phyloP scores from a whole-genome alignment of 257 asterid genomes.

The Penstemon barbatus region DNA sequence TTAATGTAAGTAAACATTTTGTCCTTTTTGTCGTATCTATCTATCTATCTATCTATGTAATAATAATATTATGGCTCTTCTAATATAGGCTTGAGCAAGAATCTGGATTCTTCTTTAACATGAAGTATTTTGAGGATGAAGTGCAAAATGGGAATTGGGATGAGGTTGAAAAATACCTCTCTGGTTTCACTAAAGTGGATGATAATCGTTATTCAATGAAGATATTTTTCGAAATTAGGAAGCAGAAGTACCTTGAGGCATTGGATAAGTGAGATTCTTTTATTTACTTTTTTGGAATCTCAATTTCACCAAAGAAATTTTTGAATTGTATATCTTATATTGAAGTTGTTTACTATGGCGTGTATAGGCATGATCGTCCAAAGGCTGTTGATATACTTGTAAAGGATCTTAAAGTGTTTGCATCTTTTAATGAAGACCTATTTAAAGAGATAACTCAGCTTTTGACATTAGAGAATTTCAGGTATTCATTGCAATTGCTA shows the following conservation, averaged over 20 bases:
- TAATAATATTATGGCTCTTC: constrained; percentile 27
- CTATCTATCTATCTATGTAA: no score
- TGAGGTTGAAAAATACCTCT: constrained; percentile 90
- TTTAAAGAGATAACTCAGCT: constrained; percentile 97
- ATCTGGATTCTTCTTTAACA: constrained; percentile 93
- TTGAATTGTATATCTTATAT: constrained; percentile 4
- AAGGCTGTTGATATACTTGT: constrained; percentile 92
- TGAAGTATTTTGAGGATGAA: constrained; percentile 96
- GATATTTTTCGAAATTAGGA: constrained; percentile 93
- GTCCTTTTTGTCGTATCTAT: no score
- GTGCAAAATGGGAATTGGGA: constrained; percentile 96
- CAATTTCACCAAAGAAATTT: neutral
- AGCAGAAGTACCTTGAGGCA: constrained; percentile 98
- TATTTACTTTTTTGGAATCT: neutral
- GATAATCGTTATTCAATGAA: constrained; percentile 98
- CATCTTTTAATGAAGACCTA: constrained; percentile 91
- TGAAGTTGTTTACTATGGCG: constrained; percentile 16
- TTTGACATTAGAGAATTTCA: constrained; percentile 88
- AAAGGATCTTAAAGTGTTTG: constrained; percentile 92
- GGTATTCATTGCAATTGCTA: constrained; percentile 42
- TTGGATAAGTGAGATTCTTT: constrained; percentile 68
- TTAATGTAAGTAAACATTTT: constrained; percentile 1
- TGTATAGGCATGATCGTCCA: constrained; percentile 71
- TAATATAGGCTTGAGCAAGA: constrained; percentile 92
- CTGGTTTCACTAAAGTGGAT: constrained; percentile 93